Conservation (phyloP, 805 yeast species). For the Myxozyma kluyveri region DNA sequence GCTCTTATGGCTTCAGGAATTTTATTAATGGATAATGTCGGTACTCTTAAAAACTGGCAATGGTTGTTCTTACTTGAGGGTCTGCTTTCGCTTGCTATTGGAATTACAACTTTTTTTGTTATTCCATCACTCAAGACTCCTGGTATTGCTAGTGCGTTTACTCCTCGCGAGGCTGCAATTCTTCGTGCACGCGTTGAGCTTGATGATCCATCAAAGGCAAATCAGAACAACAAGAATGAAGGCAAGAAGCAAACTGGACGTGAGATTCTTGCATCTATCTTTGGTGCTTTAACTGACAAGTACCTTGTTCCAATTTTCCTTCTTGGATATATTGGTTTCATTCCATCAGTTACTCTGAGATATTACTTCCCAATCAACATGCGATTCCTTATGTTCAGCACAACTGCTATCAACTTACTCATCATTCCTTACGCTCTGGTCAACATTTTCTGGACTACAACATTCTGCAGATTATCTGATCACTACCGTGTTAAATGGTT, state of each 20-base stretch:
- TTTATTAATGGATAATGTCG: conserved; percentile 42
- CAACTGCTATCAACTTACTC: conserved; percentile 51
- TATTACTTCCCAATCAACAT: conserved; percentile 47
- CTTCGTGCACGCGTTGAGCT: conserved; percentile 21
- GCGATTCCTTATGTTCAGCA: conserved; percentile 49
- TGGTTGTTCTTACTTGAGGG: conserved; percentile 64
- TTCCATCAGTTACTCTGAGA: conserved; percentile 23
- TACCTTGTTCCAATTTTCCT: conserved; percentile 22
- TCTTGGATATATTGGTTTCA: conserved; percentile 25
- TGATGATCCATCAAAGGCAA: conserved; percentile 24
- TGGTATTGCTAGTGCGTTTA: conserved; percentile 12
- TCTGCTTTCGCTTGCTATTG: conserved; percentile 52
- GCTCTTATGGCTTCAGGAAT: conserved; percentile 56
- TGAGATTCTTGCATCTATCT: conserved; percentile 44
- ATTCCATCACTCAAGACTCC: conserved; percentile 22
- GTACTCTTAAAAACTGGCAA: conserved; percentile 52
- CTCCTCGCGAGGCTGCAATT: conserved; percentile 25
- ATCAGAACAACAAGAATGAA: conserved; percentile 33
- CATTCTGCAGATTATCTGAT: conserved; percentile 29
- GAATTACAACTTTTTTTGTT: conserved; percentile 45
- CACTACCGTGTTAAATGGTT: conserved; percentile 21
- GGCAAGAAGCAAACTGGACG: conserved; percentile 46
- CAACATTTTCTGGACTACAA: conserved; percentile 34
- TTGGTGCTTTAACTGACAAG: conserved; percentile 20
- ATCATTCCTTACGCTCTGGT: conserved; percentile 49